Percentiles rank a stretch among this genome's conserved stretches.
These are phyloP conservation scores for Exophiala dermatitidis DNA, from an alignment of 2,329 filamentous ascomycete genomes.

Conservation along the genomic window DNA sequence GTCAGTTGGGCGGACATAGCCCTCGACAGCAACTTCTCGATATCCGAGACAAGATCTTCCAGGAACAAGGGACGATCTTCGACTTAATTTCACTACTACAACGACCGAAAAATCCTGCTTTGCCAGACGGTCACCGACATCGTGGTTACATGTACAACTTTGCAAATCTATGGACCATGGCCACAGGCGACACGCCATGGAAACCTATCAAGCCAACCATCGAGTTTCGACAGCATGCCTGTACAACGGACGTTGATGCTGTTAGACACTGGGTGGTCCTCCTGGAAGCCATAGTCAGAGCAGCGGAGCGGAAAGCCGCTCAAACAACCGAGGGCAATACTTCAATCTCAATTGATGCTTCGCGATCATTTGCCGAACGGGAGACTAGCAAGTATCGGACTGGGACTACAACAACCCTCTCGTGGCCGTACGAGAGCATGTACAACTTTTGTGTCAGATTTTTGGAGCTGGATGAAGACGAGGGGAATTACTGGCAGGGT, in stretches of 20 bases:
- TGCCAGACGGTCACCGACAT: constrained; percentile 2
- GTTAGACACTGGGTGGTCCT: constrained; percentile 20
- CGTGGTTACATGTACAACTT: constrained; percentile 23
- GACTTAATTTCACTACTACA: constrained; percentile 10
- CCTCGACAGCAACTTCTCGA: neutral
- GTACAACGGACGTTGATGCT: constrained; percentile 10
- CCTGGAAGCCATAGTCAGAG: constrained; percentile 17
- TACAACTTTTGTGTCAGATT: constrained; percentile 13
- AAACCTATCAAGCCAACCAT: constrained; percentile 21
- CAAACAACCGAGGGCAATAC: constrained; percentile 2
- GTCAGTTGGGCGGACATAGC: neutral
- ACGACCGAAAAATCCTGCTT: neutral
- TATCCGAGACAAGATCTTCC: constrained; percentile 13
- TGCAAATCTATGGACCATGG: constrained; percentile 13
- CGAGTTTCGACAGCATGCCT: constrained; percentile 24
- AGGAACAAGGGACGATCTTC: constrained; percentile 9
- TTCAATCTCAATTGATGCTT: neutral
- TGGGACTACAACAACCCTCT: neutral
- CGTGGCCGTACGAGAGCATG: constrained; percentile 15
- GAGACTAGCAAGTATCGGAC: constrained; percentile 14
- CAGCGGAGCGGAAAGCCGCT: constrained; percentile 14
- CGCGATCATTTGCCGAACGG: constrained; percentile 6
- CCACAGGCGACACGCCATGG: constrained; percentile 11
- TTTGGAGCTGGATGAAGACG: constrained; percentile 10
- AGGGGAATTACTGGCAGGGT: constrained; percentile 13